Evolutionary conservation across 2,329 filamentous ascomycete genomes (phyloP), one percentile per base, ranked within the genome.

Genomic region (Epichloe sp.): DNA sequence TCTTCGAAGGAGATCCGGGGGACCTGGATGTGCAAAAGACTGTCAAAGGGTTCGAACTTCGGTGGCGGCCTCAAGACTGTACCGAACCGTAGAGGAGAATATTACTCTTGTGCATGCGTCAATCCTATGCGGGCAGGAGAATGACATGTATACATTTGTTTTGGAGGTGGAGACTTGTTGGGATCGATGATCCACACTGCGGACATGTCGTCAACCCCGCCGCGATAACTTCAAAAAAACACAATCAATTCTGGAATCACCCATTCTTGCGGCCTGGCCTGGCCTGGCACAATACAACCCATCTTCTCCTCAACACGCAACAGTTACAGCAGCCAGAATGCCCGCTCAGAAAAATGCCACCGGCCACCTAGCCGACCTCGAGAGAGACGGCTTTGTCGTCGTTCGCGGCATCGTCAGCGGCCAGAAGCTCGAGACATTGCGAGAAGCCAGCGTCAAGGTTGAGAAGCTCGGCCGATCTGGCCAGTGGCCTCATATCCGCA

Each of bases 1-100:
- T 97, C 73, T 96, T 97, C 68, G 86, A 90, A 61, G 78, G 89
- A 58, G 90, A 96, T 63, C 85, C 83, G 15, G 91, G 38, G 38
- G 88, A 95, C 67, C 79, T 91, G 68, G 77, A 82, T 56, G 72
- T 95, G 52, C 79, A 88, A 56, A 83, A 86, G 65, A 95, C 87
- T 7, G 88, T 94, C 7, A 89, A 84, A 59, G 86, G 86, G 19
- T 94, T 86, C 67, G 76, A 81, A 54, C 66, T 94, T 56, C 73
- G 72, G 54, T 93, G 87, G 87, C 46, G 34, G 41, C 41, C 26
- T 31, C 37, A 37, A 14, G 50, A 54, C 23, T 45, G 46, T 31
- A 42, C 38, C 12, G 36, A 17, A n/a, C 19, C 36, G 23, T 26
- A 31, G 37, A 1, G 14, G 26, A 26, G 26, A 31, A 26, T 23